phyloP scores from a whole-genome alignment of 176 grass and related monocot genomes.

The Avena eriantha region DNA sequence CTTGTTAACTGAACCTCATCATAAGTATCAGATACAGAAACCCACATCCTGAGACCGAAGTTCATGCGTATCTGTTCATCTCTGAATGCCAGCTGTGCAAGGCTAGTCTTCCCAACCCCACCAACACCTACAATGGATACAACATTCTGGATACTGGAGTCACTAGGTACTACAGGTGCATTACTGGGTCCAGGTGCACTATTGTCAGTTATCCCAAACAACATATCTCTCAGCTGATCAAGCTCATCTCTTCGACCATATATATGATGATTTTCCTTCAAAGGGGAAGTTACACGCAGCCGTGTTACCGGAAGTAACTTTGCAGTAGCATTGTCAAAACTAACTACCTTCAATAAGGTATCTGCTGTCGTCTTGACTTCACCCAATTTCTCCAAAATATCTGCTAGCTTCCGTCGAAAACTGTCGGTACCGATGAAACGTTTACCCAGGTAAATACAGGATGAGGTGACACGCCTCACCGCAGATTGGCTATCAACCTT shows the following conservation, averaged over 20 bases:
- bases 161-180: background rate
- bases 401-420: constrained; percentile 44
- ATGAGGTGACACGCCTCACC: constrained; percentile 27
- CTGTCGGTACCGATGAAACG: constrained; percentile 29
- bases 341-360: constrained; percentile 50
- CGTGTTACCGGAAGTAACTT: constrained; percentile 25
- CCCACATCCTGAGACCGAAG: constrained; percentile 62
- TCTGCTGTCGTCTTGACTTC: constrained; percentile 56
- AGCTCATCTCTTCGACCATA: constrained; percentile 57
- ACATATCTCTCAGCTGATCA: constrained; percentile 44
- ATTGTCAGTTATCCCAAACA: constrained; percentile 31
- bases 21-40: constrained; percentile 56
- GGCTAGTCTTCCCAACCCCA: constrained; percentile 69
- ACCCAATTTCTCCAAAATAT: constrained; percentile 53
- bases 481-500: constrained; percentile 34
- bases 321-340: constrained; percentile 48
- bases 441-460: constrained; percentile 38
- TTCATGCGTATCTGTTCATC: constrained; percentile 43
- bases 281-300: constrained; percentile 44
- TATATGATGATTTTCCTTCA: constrained; percentile 42
- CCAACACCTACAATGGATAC: constrained; percentile 60
- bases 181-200: constrained; percentile 32
- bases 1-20: constrained; percentile 51
- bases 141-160: constrained; percentile 8
- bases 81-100: constrained; percentile 61